These are phyloP conservation scores for Lunasporangiospora selenospora DNA, from an alignment of 192 early-diverging fungal genomes.

Conservation along the genomic window DNA sequence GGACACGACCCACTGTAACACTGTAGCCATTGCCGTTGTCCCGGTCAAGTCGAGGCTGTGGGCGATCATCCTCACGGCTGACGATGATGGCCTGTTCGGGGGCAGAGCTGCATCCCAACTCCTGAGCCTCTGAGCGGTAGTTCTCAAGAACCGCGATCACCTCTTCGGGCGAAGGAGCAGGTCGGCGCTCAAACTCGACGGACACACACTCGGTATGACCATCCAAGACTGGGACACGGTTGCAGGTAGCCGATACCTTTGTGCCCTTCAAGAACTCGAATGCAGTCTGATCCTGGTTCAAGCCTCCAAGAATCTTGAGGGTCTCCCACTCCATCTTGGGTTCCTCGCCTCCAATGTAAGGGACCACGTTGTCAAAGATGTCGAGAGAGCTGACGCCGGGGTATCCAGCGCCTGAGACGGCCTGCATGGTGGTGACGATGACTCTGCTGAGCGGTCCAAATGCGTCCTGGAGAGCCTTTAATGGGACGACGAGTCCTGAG, in stretches of 20 bases:
- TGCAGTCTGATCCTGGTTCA: slow-evolving; percentile 57
- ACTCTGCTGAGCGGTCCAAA: slow-evolving; percentile 88
- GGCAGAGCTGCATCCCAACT: slow-evolving; percentile 78
- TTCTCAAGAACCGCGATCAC: slow-evolving; percentile 71
- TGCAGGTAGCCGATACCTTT: slow-evolving; percentile 93
- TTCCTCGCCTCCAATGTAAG: slow-evolving; percentile 95
- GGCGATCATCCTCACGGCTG: slow-evolving; percentile 78
- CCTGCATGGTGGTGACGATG: slow-evolving; percentile 93
- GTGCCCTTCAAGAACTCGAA: slow-evolving; percentile 64
- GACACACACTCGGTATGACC: slow-evolving; percentile 94
- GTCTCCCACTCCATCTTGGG: slow-evolving; percentile 97
- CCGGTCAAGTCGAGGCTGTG: slow-evolving; percentile 94
- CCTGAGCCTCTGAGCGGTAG: slow-evolving; percentile 86
- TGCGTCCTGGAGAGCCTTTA: slow-evolving; percentile 88
- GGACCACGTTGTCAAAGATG: slow-evolving; percentile 96
- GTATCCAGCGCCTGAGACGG: slow-evolving; percentile 97
- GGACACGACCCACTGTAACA: slow-evolving; percentile 92
- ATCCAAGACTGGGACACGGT: slow-evolving; percentile 96
- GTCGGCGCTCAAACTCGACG: slow-evolving; percentile 78
- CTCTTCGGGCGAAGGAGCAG: slow-evolving; percentile 77
- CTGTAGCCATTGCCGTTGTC: slow-evolving; percentile 84
- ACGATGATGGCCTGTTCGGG: slow-evolving; percentile 83
- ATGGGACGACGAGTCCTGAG: slow-evolving; percentile 90
- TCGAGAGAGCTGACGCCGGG: slow-evolving; percentile 95
- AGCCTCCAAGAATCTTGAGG: slow-evolving; percentile 86